phyloP scores from a whole-genome alignment of 2,329 filamentous ascomycete genomes.

The Lomentospora prolificans region DNA sequence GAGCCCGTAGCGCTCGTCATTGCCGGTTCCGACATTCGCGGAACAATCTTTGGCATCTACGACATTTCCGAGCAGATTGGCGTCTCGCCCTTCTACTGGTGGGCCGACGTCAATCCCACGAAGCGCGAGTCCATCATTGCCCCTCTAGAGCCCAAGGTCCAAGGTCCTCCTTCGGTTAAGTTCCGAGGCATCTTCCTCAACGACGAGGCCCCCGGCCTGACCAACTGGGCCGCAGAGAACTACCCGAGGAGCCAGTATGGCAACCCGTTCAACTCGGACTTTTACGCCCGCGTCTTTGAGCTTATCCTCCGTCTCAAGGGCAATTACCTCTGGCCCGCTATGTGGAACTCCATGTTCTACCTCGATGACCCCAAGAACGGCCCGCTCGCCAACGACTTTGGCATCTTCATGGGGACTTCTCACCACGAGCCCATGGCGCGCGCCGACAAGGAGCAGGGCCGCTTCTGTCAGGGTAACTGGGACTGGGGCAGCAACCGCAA shows the following conservation, averaged over 20 bases:
- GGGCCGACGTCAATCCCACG: constrained; percentile 50
- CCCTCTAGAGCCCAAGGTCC: constrained; percentile 40
- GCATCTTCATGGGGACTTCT: constrained; percentile 61
- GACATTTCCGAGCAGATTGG: constrained; percentile 51
- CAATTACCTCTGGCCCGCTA: constrained; percentile 67
- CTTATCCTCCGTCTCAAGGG: constrained; percentile 58
- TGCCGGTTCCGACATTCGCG: constrained; percentile 47
- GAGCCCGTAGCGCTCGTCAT: constrained; percentile 43
- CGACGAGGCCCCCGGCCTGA: constrained; percentile 58
- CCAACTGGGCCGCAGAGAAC: constrained; percentile 47
- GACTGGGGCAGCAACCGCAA: constrained; percentile 59
- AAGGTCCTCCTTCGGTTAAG: constrained; percentile 52
- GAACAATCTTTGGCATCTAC: constrained; percentile 50
- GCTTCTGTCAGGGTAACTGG: constrained; percentile 52
- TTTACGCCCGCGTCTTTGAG: constrained; percentile 63
- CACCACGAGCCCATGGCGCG: constrained; percentile 65
- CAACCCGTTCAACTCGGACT: constrained; percentile 19
- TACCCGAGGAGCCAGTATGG: neutral
- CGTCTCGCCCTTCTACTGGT: constrained; percentile 62
- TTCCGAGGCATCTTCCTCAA: constrained; percentile 66
- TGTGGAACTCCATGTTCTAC: constrained; percentile 63
- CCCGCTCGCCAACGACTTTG: constrained; percentile 60
- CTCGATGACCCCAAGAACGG: constrained; percentile 61
- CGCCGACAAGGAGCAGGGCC: constrained; percentile 45
- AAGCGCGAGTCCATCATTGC: constrained; percentile 44